phyloP scores from a whole-genome alignment of 371 early-diverging fungal species.

The Syncephalastrum monosporum region DNA sequence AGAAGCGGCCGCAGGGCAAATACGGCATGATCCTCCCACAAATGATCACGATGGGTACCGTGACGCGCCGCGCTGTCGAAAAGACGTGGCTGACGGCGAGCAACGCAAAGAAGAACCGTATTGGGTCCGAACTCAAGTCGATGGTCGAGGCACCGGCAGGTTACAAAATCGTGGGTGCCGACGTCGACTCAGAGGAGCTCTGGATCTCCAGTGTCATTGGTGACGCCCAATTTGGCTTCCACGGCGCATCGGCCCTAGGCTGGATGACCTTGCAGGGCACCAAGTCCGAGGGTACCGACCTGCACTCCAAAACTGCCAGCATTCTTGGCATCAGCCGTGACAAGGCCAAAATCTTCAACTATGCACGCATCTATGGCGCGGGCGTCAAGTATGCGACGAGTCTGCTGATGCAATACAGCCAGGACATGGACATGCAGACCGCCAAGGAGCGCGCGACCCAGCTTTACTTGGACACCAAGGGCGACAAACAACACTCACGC shows the following conservation, averaged over 20 bases:
- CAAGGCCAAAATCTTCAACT: slow-evolving; percentile 95
- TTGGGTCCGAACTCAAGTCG: slow-evolving; percentile 95
- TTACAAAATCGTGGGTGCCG: slow-evolving; percentile 92
- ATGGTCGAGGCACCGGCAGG: slow-evolving; percentile 82
- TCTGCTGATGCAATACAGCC: slow-evolving; percentile 79
- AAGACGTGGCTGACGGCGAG: slow-evolving; percentile 95
- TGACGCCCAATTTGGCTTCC: slow-evolving; percentile 91
- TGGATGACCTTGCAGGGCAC: slow-evolving; percentile 98
- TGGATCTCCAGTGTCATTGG: slow-evolving; percentile 96
- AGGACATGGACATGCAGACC: slow-evolving; percentile 63
- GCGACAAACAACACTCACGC: slow-evolving; percentile 53
- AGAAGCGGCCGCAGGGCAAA: slow-evolving; percentile 13
- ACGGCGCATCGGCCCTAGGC: slow-evolving; percentile 93
- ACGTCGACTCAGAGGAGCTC: slow-evolving; percentile 96
- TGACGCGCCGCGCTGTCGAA: slow-evolving; percentile 95
- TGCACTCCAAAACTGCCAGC: slow-evolving; percentile 91
- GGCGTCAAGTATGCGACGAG: slow-evolving; percentile 84
- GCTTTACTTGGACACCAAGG: slow-evolving; percentile 87
- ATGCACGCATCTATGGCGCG: slow-evolving; percentile 96
- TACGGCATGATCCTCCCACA: slow-evolving; percentile 91
- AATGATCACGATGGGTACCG: slow-evolving; percentile 92
- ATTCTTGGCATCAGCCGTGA: slow-evolving; percentile 89
- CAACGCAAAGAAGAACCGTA: slow-evolving; percentile 86
- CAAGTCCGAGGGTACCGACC: slow-evolving; percentile 87
- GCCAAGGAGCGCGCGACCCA: slow-evolving; percentile 66